These are phyloP conservation scores for Backusella westeae DNA, from an alignment of 192 early-diverging fungal genomes.

Conservation along the genomic window DNA sequence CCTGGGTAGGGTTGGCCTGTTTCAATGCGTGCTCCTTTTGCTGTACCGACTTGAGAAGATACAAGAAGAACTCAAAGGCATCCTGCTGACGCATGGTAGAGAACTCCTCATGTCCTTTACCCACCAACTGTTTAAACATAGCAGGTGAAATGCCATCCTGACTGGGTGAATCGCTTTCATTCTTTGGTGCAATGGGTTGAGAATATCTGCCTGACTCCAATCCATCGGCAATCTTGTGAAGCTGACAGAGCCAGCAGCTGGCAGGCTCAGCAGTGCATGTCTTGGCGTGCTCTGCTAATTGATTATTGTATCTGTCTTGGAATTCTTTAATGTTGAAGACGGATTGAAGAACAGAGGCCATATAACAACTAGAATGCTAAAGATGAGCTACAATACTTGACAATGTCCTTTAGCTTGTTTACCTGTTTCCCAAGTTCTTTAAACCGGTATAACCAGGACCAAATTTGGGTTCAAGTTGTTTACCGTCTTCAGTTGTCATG, in stretches of 20 bases:
- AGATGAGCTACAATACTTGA: not conserved
- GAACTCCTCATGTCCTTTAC: slow-evolving; percentile 91
- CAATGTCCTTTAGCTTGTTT: not conserved
- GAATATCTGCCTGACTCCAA: slow-evolving; percentile 88
- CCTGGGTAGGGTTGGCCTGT: slow-evolving; percentile 46
- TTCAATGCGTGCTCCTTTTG: slow-evolving; percentile 72
- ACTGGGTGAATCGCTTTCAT: slow-evolving; percentile 39
- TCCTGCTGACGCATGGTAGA: slow-evolving; percentile 98
- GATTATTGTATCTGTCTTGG: slow-evolving; percentile 51
- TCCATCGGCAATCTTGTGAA: slow-evolving; percentile 89
- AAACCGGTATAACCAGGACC: slow-evolving; percentile 93
- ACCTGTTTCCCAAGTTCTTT: slow-evolving; percentile 93
- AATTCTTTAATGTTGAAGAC: slow-evolving; percentile 78
- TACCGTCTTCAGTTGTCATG: slow-evolving; percentile 96
- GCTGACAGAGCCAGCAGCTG: slow-evolving; percentile 86
- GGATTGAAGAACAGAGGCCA: slow-evolving; percentile 93
- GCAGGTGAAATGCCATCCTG: slow-evolving; percentile 86
- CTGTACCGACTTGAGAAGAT: slow-evolving; percentile 69
- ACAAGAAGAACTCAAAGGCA: slow-evolving; percentile 91
- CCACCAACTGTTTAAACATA: slow-evolving; percentile 91
- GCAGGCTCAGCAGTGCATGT: slow-evolving; percentile 60
- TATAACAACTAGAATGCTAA: slow-evolving; percentile 78
- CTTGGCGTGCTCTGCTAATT: slow-evolving; percentile 46
- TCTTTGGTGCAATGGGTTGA: slow-evolving; percentile 36
- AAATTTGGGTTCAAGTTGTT: slow-evolving; percentile 75